Conservation (phyloP, 2,329 filamentous ascomycete species). For the Colletotrichum acutatum region DNA sequence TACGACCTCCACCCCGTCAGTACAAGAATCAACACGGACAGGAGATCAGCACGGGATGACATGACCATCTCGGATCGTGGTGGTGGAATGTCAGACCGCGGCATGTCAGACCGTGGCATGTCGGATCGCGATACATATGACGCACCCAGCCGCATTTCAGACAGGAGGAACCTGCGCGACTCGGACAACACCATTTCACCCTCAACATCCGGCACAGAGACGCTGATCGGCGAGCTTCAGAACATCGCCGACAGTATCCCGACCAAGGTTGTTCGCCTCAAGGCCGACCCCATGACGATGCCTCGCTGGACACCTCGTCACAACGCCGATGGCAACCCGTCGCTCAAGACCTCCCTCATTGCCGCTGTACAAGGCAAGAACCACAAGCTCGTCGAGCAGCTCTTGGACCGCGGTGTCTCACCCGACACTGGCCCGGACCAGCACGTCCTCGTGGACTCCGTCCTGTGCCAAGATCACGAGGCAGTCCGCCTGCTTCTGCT, state of each 20-base stretch:
- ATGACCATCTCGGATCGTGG: constrained; percentile 18
- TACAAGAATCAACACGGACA: constrained; percentile 19
- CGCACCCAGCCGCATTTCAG: constrained; percentile 33
- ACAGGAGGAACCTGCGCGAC: constrained; percentile 34
- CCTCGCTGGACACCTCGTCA: constrained; percentile 63
- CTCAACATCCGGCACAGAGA: constrained; percentile 46
- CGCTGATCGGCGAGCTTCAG: constrained; percentile 46
- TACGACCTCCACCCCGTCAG: constrained; percentile 25
- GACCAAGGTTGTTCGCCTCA: constrained; percentile 57
- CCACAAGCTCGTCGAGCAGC: constrained; percentile 65
- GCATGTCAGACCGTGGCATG: background rate
- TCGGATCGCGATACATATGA: constrained; percentile 23
- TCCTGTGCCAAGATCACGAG: constrained; percentile 62
- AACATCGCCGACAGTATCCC: constrained; percentile 25
- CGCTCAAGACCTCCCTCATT: constrained; percentile 59
- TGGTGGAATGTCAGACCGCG: background rate
- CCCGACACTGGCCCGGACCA: constrained; percentile 58
- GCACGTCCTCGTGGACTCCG: constrained; percentile 63
- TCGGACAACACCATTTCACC: constrained; percentile 42
- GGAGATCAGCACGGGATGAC: constrained; percentile 15
- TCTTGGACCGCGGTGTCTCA: constrained; percentile 67
- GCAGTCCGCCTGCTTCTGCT: constrained; percentile 65
- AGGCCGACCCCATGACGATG: constrained; percentile 61
- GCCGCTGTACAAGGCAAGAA: constrained; percentile 67
- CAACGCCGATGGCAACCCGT: constrained; percentile 52